Conservation (phyloP, 2,329 filamentous ascomycete genomes). For the Scedosporium dehoogii region DNA sequence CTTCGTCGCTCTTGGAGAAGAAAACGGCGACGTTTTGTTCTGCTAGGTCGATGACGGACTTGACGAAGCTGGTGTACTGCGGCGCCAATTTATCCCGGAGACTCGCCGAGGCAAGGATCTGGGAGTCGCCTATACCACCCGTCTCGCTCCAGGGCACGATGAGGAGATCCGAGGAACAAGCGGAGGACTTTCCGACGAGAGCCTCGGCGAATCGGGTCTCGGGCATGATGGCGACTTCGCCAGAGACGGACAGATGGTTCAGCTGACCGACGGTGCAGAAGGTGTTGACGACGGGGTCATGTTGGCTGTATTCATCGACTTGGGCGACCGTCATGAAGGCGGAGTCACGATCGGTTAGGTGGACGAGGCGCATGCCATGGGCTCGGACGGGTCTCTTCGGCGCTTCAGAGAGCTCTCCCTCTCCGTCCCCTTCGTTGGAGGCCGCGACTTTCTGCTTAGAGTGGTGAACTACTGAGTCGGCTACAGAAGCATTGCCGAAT, state of each 20-base stretch:
- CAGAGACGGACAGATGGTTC: conserved; percentile 72
- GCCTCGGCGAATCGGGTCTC: conserved; percentile 71
- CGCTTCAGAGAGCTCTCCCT: neutral
- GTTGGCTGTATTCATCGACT: conserved; percentile 58
- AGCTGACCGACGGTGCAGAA: conserved; percentile 83
- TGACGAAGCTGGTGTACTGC: conserved; percentile 65
- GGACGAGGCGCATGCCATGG: conserved; percentile 76
- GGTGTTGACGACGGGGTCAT: conserved; percentile 81
- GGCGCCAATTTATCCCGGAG: conserved; percentile 28
- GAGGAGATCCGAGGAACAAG: conserved; percentile 62
- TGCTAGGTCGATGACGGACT: conserved; percentile 51
- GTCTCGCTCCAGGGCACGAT: conserved; percentile 86
- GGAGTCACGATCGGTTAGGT: conserved; percentile 85
- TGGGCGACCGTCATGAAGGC: conserved; percentile 92
- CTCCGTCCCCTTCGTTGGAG: neutral
- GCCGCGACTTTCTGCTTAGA: neutral
- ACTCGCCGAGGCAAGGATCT: conserved; percentile 18
- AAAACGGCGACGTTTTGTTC: conserved; percentile 66
- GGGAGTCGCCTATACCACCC: conserved; percentile 62
- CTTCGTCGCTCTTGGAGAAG: conserved; percentile 50
- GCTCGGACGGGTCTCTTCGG: conserved; percentile 49
- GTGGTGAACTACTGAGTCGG: conserved; percentile 17
- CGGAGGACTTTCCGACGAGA: conserved; percentile 57
- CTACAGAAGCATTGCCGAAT: conserved; percentile 44
- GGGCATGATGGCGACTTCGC: conserved; percentile 70